Evolutionary conservation across 2,329 filamentous ascomycete species (phyloP).

Genomic region (Sclerotinia nivalis): DNA sequence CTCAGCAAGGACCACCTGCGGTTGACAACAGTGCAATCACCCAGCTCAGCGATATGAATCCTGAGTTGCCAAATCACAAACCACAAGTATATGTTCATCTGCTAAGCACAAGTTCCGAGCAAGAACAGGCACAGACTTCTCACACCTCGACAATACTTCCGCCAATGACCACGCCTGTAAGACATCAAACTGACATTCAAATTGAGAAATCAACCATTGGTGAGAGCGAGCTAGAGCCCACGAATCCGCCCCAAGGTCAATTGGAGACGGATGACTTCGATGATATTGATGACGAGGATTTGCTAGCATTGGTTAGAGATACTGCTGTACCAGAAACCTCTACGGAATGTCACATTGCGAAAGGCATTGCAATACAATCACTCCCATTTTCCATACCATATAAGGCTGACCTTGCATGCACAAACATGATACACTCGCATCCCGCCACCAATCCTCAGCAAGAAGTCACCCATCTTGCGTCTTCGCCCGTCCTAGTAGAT

Average conservation of each 20-base stretch:
- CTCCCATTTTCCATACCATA: background rate
- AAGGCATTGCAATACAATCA: background rate
- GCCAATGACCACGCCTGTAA: background rate
- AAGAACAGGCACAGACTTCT: background rate
- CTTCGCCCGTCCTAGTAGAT: background rate
- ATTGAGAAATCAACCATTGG: constrained; percentile 24
- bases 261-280: constrained; percentile 31
- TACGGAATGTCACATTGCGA: background rate
- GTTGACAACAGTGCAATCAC: background rate
- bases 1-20: background rate
- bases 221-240: background rate
- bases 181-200: constrained; percentile 9
- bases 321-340: constrained; percentile 13
- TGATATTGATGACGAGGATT: constrained; percentile 35
- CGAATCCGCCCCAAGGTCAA: background rate
- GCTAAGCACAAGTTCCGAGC: background rate
- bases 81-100: background rate
- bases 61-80: background rate
- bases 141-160: background rate
- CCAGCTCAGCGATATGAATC: background rate
- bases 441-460: background rate
- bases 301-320: constrained; percentile 30
- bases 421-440: background rate
- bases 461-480: background rate
- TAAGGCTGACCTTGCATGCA: background rate